Evolutionary conservation across 331 rosid species (phyloP).

Genomic region (Acacia pycnantha): DNA sequence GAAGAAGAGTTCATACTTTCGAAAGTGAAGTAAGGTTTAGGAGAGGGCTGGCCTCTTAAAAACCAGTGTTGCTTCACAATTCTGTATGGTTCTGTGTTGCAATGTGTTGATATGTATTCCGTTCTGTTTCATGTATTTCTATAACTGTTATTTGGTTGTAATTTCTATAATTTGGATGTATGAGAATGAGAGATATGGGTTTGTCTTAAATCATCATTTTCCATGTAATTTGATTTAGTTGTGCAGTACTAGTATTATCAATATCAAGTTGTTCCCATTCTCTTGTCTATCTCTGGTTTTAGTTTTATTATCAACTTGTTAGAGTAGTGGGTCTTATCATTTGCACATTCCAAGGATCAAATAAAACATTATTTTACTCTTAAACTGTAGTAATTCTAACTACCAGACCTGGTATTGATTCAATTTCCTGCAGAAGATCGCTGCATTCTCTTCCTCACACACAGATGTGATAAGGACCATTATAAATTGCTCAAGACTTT

Average conservation of each 20-base stretch:
- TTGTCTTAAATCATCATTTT: neutral
- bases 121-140: neutral
- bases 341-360: slow-evolving; percentile 3
- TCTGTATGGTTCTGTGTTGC: neutral
- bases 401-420: slow-evolving; percentile 71
- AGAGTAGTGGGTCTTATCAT: neutral
- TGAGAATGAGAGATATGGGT: neutral
- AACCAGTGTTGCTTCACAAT: neutral
- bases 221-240: neutral
- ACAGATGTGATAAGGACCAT: slow-evolving; percentile 66
- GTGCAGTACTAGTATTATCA: neutral
- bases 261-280: neutral
- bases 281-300: neutral
- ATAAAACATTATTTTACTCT: neutral
- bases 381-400: slow-evolving; percentile 7
- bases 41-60: neutral
- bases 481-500: slow-evolving; percentile 85
- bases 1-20: neutral
- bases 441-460: slow-evolving; percentile 78
- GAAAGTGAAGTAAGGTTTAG: neutral
- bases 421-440: slow-evolving; percentile 68
- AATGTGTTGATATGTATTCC: neutral
- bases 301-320: neutral
- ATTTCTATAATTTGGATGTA: neutral
- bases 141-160: neutral